Conservation (phyloP, 257 asterid species). For the Ballota nigra region DNA sequence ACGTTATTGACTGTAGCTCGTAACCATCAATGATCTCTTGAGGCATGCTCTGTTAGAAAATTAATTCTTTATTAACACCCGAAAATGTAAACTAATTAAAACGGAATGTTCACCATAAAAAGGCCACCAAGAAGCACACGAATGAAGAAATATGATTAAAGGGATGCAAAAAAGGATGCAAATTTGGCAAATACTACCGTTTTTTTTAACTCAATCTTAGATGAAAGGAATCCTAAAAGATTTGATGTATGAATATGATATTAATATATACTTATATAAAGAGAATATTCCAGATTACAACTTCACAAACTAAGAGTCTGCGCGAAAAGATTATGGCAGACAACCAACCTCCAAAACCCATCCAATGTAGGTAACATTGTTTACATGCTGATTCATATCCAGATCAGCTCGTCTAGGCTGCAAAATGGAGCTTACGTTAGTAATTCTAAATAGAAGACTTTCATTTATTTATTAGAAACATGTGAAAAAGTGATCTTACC, state of each 20-base stretch:
- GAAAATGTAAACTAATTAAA: neutral
- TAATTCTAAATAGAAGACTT: neutral
- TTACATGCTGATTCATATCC: conserved; percentile 94
- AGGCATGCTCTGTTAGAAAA: conserved; percentile 74
- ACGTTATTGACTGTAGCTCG: conserved; percentile 76
- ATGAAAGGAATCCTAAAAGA: too few relatives aligned
- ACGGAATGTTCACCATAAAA: neutral
- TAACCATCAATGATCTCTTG: conserved; percentile 71
- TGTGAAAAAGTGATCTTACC: conserved; percentile 44
- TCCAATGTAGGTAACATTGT: conserved; percentile 92
- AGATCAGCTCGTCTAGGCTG: conserved; percentile 96
- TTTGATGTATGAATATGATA: too few relatives aligned
- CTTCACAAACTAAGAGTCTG: too few relatives aligned
- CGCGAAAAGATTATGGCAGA: too few relatives aligned
- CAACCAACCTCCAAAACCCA: conserved; percentile 99
- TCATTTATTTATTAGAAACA: neutral
- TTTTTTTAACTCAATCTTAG: too few relatives aligned
- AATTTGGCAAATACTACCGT: too few relatives aligned
- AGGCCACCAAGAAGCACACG: neutral
- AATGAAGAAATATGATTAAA: neutral
- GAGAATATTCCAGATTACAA: too few relatives aligned
- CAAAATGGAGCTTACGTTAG: neutral
- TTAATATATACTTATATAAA: too few relatives aligned
- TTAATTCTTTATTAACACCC: conserved; percentile 3
- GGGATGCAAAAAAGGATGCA: neutral